Evolutionary conservation across 805 yeast genomes (phyloP).

Genomic region (Candida germanica): DNA sequence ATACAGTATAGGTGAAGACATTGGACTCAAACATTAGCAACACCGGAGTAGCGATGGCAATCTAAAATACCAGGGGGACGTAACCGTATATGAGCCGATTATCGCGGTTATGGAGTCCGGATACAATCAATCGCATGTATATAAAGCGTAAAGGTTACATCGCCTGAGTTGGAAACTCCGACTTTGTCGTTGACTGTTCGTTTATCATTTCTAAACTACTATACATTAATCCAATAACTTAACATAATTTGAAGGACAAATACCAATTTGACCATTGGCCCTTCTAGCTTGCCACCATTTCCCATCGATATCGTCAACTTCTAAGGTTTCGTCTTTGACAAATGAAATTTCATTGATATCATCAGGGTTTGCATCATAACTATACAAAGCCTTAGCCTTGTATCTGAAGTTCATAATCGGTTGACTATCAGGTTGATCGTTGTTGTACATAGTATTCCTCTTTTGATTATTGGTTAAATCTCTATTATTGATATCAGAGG

Average conservation of each 20-base stretch:
- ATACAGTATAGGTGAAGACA: no score
- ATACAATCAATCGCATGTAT: no score
- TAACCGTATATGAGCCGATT: no score
- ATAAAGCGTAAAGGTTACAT: no score
- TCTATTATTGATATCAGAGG: conserved; percentile 31
- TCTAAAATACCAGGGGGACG: no score
- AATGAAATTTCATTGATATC: conserved; percentile 92
- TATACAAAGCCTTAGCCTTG: conserved; percentile 81
- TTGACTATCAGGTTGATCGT: conserved; percentile 19
- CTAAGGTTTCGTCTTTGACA: conserved; percentile 85
- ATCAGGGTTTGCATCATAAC: conserved; percentile 85
- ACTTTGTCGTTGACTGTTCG: no score
- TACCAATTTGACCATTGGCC: conserved; percentile 88
- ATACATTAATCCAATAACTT: conserved; percentile 49
- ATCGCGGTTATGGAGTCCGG: no score
- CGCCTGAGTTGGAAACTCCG: no score
- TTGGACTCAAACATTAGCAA: no score
- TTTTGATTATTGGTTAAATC: conserved; percentile 25
- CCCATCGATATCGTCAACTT: conserved; percentile 89
- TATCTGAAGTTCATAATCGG: conserved; percentile 62
- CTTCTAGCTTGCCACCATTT: conserved; percentile 99
- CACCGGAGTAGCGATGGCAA: no score
- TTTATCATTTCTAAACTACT: background rate
- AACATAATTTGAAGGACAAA: conserved; percentile 93
- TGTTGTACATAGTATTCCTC: conserved; percentile 21